Conservation (phyloP, 305 asterid species). For the Fraxinus dipetala region DNA sequence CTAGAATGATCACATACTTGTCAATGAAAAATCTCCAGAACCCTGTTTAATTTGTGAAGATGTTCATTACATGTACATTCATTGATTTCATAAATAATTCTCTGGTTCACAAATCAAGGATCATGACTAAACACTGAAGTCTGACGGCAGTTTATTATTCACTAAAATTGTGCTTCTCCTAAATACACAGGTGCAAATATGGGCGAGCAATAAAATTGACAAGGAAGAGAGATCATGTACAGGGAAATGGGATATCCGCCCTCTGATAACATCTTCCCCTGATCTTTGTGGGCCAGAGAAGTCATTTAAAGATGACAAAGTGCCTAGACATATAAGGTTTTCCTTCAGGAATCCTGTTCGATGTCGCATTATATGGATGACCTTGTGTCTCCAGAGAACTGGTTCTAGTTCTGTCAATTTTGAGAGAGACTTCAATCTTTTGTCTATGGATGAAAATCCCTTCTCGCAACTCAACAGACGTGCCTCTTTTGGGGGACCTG, state of each 20-base stretch:
- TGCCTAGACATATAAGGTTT: slow-evolving; percentile 83
- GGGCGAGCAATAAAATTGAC: slow-evolving; percentile 82
- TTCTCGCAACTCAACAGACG: slow-evolving; percentile 63
- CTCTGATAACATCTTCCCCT: slow-evolving; percentile 65
- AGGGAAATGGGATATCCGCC: slow-evolving; percentile 93
- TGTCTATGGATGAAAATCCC: slow-evolving; percentile 89
- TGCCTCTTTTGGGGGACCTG: slow-evolving; percentile 83
- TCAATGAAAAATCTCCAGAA: slow-evolving; percentile 5
- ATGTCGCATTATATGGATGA: slow-evolving; percentile 92
- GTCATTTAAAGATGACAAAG: slow-evolving; percentile 39
- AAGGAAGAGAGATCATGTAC: slow-evolving; percentile 78
- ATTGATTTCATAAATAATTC: slow-evolving; percentile 9
- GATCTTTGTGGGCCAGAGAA: slow-evolving; percentile 82
- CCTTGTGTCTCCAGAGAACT: slow-evolving; percentile 63
- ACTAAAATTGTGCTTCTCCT: slow-evolving; percentile 16
- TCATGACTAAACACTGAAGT: slow-evolving; percentile 10
- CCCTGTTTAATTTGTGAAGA: background rate
- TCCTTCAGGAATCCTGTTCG: slow-evolving; percentile 69
- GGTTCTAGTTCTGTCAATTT: slow-evolving; percentile 74
- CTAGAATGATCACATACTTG: background rate
- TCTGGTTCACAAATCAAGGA: slow-evolving; percentile 9
- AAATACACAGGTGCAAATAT: slow-evolving; percentile 72
- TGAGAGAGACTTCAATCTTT: slow-evolving; percentile 59
- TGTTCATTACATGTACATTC: slow-evolving; percentile 2
- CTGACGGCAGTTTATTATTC: slow-evolving; percentile 14